phyloP scores from a whole-genome alignment of 768 basidiomycete genomes.

The Rhodotorula kratochvilovae region DNA sequence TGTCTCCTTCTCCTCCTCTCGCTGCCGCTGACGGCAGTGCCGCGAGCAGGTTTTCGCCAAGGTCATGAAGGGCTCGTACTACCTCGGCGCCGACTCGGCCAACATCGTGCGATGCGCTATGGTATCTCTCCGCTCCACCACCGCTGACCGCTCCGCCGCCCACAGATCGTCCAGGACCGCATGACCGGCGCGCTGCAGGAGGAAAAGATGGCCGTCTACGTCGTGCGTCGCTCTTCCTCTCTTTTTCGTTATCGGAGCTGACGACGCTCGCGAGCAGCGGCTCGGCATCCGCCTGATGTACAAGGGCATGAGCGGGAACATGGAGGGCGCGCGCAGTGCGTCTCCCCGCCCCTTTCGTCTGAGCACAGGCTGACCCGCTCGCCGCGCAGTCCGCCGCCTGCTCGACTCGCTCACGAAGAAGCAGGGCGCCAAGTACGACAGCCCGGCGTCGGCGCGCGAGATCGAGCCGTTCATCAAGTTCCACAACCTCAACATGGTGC shows the following conservation, averaged over 20 bases:
- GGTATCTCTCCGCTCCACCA: not conserved
- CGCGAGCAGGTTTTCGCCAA: constrained; percentile 49
- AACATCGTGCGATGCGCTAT: constrained; percentile 61
- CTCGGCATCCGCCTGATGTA: constrained; percentile 89
- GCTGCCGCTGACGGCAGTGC: no score
- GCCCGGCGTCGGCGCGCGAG: constrained; percentile 72
- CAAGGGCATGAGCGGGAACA: constrained; percentile 57
- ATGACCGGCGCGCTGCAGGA: constrained; percentile 86
- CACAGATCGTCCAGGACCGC: constrained; percentile 79
- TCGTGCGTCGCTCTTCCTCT: constrained; percentile 45
- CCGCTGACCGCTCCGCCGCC: rapidly evolving
- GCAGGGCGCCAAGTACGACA: constrained; percentile 88
- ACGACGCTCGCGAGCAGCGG: constrained; percentile 45
- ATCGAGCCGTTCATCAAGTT: constrained; percentile 86
- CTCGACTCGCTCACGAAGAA: constrained; percentile 87
- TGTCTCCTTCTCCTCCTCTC: not conserved
- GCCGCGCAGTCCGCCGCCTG: constrained; percentile 57
- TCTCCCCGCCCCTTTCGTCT: not conserved
- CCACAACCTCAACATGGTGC: constrained; percentile 66
- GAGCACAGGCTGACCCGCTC: constrained; percentile 46
- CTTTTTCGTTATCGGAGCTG: no score
- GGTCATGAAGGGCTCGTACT: constrained; percentile 79
- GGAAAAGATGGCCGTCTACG: constrained; percentile 97
- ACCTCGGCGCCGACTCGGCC: constrained; percentile 92
- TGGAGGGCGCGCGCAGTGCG: constrained; percentile 7